Base-by-base conservation (phyloP, 495 filamentous ascomycete species). In the Oleoguttula mirabilis region DNA sequence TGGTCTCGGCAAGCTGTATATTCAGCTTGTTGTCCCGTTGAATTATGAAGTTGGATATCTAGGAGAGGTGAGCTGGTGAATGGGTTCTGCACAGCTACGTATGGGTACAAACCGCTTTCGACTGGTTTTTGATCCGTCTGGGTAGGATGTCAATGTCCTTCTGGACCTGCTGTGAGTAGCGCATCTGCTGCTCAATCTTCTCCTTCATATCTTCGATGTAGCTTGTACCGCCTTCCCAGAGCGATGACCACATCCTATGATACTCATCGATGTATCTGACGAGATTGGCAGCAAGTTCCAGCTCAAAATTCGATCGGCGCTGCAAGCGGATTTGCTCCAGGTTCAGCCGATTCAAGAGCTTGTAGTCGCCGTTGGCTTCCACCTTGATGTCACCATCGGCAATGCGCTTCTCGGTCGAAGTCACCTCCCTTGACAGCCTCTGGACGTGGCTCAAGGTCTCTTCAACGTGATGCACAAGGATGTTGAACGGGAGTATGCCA, bases 41-140 rank as follows among this genome's bases (percentile, higher is more conserved):
- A 6, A 53, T 33, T 33, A 54, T 54, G 50, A 50, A 42, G 36
- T 47, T 52, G 33, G 39, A 56, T 17, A 56, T 52, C 48, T 52
- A 16, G 27, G 8, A 35, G 10, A 25, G 21, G 46, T 49, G 36
- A 48, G 36, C 36, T 14, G 7, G 14, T 30, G 27, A 28, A 21
- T 3, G 16, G 7, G 5, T 17, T 3, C 8, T 22, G 36, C 11
- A 20, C 2, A 33, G 10, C 6, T 7, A 35, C 27, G 22, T 11
- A 35, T 7, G 2, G 5, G 2, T 1, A 44, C 49, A 17, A 10
- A 53, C 50, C 7, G 51, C 34, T 21, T 50, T 55, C 3, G 51
- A 55, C 31, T 55, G 51, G 27, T 44, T 44, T 31, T 50, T 50
- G 47, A 55, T 51, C 19, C 51, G 42, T 20, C 42, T 19, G 10